phyloP scores from a whole-genome alignment of 1,284 basidiomycete species.

The Ceratobasidium papillatum region DNA sequence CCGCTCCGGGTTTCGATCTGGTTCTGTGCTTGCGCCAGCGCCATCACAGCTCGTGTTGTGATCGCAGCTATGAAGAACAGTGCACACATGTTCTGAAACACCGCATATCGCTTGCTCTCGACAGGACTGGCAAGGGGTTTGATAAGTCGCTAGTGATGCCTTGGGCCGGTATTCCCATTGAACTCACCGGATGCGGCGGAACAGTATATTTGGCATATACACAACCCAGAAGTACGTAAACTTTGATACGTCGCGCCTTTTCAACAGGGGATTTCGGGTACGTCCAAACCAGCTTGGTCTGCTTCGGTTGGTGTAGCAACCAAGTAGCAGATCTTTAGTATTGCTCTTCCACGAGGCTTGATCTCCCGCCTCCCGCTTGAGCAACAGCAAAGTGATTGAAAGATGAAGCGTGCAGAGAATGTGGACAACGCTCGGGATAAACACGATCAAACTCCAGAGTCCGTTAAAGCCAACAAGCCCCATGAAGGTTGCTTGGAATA shows the following conservation, averaged over 20 bases:
- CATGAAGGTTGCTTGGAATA: background rate
- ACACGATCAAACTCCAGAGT: background rate
- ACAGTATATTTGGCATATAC: background rate
- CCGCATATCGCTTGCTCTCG: constrained; percentile 14
- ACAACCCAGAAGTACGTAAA: background rate
- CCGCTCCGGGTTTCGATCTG: background rate
- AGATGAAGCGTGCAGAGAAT: background rate
- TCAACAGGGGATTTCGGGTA: background rate
- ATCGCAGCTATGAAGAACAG: background rate
- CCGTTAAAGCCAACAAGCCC: background rate
- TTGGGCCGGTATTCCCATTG: background rate
- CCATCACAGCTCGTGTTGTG: background rate
- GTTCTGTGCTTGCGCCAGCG: constrained; percentile 2
- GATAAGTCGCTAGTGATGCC: too few relatives aligned
- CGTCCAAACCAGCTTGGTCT: background rate
- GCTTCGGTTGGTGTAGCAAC: background rate
- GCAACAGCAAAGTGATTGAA: background rate
- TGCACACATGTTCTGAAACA: constrained; percentile 7
- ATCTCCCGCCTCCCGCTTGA: background rate
- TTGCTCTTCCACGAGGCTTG: background rate
- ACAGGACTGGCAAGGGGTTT: background rate
- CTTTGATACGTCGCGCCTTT: background rate
- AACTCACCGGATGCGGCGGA: background rate
- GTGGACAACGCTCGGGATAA: background rate
- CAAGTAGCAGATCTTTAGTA: background rate